Percentiles rank a stretch among this genome's conserved stretches.
These are phyloP conservation scores for Tulasnella sp. DNA, from an alignment of 768 basidiomycete genomes.

Conservation along the genomic window DNA sequence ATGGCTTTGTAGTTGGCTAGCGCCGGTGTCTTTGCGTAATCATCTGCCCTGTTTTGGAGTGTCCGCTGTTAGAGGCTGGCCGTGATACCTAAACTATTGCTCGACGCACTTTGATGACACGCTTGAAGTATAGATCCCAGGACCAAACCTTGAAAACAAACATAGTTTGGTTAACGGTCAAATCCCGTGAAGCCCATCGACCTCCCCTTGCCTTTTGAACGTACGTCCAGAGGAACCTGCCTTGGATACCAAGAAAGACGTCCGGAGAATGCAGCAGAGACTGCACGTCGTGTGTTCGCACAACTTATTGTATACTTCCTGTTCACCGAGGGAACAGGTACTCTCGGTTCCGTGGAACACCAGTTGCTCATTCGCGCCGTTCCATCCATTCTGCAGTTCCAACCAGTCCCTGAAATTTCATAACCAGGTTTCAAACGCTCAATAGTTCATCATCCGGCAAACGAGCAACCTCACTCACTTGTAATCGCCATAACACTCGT, in stretches of 20 bases:
- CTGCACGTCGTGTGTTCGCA: neutral
- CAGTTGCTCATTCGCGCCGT: neutral
- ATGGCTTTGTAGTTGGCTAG: neutral
- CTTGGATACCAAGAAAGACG: neutral
- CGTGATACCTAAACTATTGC: neutral
- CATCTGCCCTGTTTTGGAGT: conserved; percentile 14
- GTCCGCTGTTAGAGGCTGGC: neutral
- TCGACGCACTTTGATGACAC: conserved; percentile 2
- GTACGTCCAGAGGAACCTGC: neutral
- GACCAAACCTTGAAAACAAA: neutral
- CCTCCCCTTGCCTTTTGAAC: neutral
- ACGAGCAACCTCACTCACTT: neutral
- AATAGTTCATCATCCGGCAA: too few relatives aligned
- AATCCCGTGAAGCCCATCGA: neutral
- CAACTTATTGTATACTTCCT: neutral
- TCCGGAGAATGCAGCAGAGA: neutral
- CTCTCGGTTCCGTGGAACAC: neutral
- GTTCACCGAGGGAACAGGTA: neutral
- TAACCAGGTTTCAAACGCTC: too few relatives aligned
- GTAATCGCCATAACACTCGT: neutral
- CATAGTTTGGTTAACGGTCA: neutral
- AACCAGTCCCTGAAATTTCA: too few relatives aligned
- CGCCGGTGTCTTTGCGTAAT: neutral
- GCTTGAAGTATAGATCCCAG: conserved; percentile 3
- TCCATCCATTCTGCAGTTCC: neutral